phyloP scores from a whole-genome alignment of 805 yeast species.

The Ogataea paradorogensis region DNA sequence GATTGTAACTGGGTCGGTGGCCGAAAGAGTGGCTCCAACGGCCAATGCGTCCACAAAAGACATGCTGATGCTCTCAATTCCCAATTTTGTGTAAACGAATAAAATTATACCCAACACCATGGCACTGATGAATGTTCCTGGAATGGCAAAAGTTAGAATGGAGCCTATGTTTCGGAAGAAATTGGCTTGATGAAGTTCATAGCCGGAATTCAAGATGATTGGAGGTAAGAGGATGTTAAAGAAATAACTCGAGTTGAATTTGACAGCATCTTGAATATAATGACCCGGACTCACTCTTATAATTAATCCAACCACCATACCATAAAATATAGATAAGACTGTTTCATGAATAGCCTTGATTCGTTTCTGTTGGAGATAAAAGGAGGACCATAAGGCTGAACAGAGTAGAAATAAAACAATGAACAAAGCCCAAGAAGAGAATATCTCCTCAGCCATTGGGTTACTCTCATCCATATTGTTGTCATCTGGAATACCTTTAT shows the following conservation, averaged over 20 bases:
- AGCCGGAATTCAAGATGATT: conserved; percentile 92
- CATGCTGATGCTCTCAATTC: conserved; percentile 81
- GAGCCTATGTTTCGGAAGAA: conserved; percentile 91
- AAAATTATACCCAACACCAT: conserved; percentile 85
- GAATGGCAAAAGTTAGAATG: conserved; percentile 90
- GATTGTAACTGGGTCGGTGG: conserved; percentile 98
- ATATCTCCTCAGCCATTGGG: conserved; percentile 92
- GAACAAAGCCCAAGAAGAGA: conserved; percentile 95
- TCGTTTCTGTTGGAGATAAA: conserved; percentile 84
- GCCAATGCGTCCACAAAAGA: conserved; percentile 97
- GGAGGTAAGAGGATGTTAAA: conserved; percentile 95
- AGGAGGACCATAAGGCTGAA: conserved; percentile 92
- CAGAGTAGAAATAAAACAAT: conserved; percentile 77
- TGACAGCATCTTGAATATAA: conserved; percentile 94
- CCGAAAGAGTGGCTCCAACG: conserved; percentile 96
- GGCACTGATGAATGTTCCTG: conserved; percentile 93
- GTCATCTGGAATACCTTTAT: conserved; percentile 47
- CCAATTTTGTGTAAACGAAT: conserved; percentile 86
- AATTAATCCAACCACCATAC: conserved; percentile 91
- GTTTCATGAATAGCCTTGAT: conserved; percentile 98
- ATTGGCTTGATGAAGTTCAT: conserved; percentile 93
- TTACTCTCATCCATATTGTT: conserved; percentile 56
- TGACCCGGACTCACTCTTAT: conserved; percentile 94
- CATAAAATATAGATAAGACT: conserved; percentile 91
- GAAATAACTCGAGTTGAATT: conserved; percentile 90